Evolutionary conservation across 2,329 filamentous ascomycete species (phyloP), one percentile per base, ranked within the genome.

Genomic region (Claviceps paspali): DNA sequence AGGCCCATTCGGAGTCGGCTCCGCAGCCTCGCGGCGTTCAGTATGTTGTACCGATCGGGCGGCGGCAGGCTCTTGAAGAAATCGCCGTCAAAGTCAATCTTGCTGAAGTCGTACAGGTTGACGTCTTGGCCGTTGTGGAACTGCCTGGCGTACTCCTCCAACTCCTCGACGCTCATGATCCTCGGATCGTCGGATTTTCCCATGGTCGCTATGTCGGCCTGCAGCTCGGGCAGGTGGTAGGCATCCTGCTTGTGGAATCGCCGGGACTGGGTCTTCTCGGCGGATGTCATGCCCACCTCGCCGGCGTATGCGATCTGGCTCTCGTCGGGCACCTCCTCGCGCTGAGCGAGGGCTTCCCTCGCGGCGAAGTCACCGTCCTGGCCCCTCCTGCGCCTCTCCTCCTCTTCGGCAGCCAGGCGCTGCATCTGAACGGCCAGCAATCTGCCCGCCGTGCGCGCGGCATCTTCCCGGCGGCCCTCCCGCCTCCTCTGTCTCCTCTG

Each of bases 71-170:
- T 94, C 54, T 82, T 75, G 62, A 98, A 98, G 59, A 98, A 98
- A 10, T 88, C 77, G 46, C 87, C 84, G 46, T 96, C 82, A 50
- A 96, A 98, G 53, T 98, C 91, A 49, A 98, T 98, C 60, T 96
- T 96, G 52, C 83, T 92, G 53, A 98, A 98, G 59, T 96, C 88
- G 58, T 96, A 96, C 5, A 87, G 60, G 45, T 79, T 79, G 48
- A 96, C 81, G 54, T 96, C 88, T 57, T 96, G 86, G 38, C 91
- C 91, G 42, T 76, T 76, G 50, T 95, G 76, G 50, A 96, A 96
- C 45, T 96, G 87, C 36, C 79, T 70, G 3, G 92, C 88, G 54
- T 98, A 98, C 46, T 88, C 80, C 59, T 96, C 85, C 41, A 98
- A 62, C 53, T 98, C 88, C 51, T 93, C 85, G 18, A 92, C 73